Conservation (phyloP, 176 grass and related monocot species). For the Hordeum marinum region DNA sequence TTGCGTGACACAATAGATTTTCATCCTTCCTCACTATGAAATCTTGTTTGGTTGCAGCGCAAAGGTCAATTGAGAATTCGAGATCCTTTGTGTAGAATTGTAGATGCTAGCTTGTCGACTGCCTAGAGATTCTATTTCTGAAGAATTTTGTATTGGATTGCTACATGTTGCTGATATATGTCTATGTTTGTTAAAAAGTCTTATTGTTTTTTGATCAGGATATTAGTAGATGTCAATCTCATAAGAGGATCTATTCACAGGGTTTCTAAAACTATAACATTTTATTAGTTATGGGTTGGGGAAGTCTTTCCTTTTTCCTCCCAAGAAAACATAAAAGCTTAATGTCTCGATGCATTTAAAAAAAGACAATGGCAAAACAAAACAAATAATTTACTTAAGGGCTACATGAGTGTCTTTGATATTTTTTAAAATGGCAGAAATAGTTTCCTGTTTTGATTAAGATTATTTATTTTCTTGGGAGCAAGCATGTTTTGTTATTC, state of each 20-base stretch:
- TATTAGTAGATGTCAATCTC: not conserved
- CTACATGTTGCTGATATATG: not conserved
- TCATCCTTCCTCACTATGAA: not conserved
- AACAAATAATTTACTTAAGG: too few relatives aligned
- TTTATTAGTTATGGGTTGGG: not conserved
- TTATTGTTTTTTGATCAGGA: too few relatives aligned
- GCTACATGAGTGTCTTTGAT: too few relatives aligned
- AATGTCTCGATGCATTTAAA: not conserved
- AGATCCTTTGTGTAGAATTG: not conserved
- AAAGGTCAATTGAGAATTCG: not conserved
- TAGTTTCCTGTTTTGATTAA: too few relatives aligned
- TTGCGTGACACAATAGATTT: too few relatives aligned
- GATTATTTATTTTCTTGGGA: too few relatives aligned
- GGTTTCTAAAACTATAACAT: not conserved
- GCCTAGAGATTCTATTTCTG: not conserved
- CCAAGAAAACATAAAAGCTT: not conserved
- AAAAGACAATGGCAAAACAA: too few relatives aligned
- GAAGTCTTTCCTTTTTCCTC: not conserved
- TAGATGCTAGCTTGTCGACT: not conserved
- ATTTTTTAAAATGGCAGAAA: too few relatives aligned
- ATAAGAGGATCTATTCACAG: not conserved
- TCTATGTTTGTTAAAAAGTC: not conserved
- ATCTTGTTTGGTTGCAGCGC: not conserved
- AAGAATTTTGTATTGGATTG: not conserved
- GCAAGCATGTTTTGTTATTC: too few relatives aligned